Base-by-base conservation (phyloP, 257 asterid genomes). In the Salvia rosmarinus region DNA sequence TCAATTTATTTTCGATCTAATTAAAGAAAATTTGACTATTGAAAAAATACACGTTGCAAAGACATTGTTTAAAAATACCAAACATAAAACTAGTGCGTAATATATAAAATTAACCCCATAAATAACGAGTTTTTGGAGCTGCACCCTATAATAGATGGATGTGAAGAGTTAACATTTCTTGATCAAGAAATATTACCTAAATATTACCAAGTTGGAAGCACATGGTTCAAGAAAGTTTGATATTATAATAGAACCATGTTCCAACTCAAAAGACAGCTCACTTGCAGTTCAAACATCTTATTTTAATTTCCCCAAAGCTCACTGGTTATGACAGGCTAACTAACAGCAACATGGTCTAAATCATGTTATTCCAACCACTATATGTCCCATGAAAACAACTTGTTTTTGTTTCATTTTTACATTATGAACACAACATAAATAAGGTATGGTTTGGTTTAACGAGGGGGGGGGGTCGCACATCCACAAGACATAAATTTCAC, bases 291-390 rank as follows among this genome's bases (percentile, higher is more conserved):
- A 3, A 3, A 55, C 68, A 47, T 35, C 19, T 21, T 47, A 17
- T 62, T 19, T 17, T 4, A 42, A 43, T 32, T 28, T 65, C 1
- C 9, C n/a, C 28, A 46, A 51, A 49, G 32, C 39, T 75, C 44
- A 75, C 20, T 60, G 17, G 67, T 46, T 67, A 57, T 17, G 10
- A 49, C 56, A 51, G 13, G 13, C 35, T 19, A 12, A 13, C 73
- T 30, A 13, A 55, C 62, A 39, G 40, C 49, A 14, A 44, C 63
- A 46, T 37, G 23, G 47, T 46, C 49, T 34, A 6, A 58, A 49
- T 25, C 11, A 58, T 35, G 13, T 46, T 4, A 35, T 34, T 49
- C 56, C 59, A 71, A 70, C 81, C 14, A 77, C 77, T 73, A 77
- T 77, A 70, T 70, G 80, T 46, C 21, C 9, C 60, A n/a, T 10